Evolutionary conservation across 768 basidiomycete species (phyloP).

Genomic region (Auricularia sp.): DNA sequence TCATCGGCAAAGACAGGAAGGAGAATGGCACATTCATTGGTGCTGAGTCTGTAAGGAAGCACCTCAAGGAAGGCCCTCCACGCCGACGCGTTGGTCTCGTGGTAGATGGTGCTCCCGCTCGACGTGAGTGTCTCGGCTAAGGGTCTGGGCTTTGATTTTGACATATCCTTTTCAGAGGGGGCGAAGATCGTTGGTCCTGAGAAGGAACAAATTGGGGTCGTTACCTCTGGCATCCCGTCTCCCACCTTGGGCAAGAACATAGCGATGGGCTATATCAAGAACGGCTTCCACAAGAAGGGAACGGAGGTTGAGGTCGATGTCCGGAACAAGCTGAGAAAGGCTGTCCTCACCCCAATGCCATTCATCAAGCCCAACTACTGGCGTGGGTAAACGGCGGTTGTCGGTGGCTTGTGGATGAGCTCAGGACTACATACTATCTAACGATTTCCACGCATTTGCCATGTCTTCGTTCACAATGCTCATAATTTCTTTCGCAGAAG

Average conservation of each 20-base stretch:
- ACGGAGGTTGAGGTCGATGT: constrained; percentile 79
- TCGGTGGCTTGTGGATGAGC: no score
- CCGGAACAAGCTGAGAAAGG: constrained; percentile 66
- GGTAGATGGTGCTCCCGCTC: constrained; percentile 76
- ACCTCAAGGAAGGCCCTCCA: constrained; percentile 70
- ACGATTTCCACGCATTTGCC: no score
- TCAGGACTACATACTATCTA: no score
- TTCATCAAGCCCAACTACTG: constrained; percentile 79
- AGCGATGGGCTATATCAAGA: constrained; percentile 86
- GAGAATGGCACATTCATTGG: constrained; percentile 62
- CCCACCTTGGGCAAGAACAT: constrained; percentile 85
- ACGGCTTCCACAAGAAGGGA: constrained; percentile 83
- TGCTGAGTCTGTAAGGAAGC: constrained; percentile 55
- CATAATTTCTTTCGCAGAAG: no score
- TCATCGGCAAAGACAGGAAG: constrained; percentile 87
- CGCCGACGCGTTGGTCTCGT: constrained; percentile 72
- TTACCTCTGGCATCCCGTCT: constrained; percentile 82
- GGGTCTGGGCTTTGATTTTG: no score
- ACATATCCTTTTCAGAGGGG: no score
- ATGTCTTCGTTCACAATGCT: no score
- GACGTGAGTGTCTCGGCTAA: no score
- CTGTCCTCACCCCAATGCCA: constrained; percentile 73
- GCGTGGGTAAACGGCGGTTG: no score
- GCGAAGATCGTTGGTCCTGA: no score
- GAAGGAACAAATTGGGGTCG: no score